Percentiles rank a stretch among this genome's conserved stretches.
phyloP scores from a whole-genome alignment of 1,284 basidiomycete species.

The Microbotryum scabiosae region DNA sequence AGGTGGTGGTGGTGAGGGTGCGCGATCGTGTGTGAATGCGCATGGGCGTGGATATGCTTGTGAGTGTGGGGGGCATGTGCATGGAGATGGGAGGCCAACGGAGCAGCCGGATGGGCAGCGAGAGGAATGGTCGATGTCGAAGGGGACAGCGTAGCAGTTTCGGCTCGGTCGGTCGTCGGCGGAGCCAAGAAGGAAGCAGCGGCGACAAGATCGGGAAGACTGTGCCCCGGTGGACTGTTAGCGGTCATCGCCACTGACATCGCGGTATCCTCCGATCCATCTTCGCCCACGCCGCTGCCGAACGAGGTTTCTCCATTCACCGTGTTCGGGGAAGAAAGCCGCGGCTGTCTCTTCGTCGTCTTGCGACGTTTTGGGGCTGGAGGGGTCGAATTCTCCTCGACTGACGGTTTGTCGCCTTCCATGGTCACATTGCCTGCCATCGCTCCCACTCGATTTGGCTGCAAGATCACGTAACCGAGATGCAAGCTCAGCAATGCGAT shows the following conservation, averaged over 20 bases:
- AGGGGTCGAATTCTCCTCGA: background rate
- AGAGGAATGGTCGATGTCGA: background rate
- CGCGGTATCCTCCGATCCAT: background rate
- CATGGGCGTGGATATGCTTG: background rate
- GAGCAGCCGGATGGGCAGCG: conserved; percentile 5
- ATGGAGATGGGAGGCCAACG: background rate
- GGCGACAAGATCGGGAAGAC: conserved; percentile 24
- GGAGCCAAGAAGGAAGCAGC: conserved; percentile 9
- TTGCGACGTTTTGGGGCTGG: conserved; percentile 19
- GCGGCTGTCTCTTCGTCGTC: conserved; percentile 11
- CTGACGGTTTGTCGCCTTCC: conserved; percentile 1
- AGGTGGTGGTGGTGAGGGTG: background rate
- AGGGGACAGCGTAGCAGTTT: background rate
- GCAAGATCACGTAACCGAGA: background rate
- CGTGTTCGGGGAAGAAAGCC: background rate
- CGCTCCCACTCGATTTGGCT: conserved; percentile 1
- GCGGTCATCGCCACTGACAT: background rate
- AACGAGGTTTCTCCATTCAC: background rate
- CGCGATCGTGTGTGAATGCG: background rate
- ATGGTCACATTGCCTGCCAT: conserved; percentile 1
- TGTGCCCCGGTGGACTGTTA: conserved; percentile 12
- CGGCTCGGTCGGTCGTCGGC: background rate
- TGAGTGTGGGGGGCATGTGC: background rate
- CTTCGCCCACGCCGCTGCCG: background rate
- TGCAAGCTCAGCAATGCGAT: background rate